Conservation (phyloP, 495 filamentous ascomycete genomes). For the Opeltia flavorubescens region DNA sequence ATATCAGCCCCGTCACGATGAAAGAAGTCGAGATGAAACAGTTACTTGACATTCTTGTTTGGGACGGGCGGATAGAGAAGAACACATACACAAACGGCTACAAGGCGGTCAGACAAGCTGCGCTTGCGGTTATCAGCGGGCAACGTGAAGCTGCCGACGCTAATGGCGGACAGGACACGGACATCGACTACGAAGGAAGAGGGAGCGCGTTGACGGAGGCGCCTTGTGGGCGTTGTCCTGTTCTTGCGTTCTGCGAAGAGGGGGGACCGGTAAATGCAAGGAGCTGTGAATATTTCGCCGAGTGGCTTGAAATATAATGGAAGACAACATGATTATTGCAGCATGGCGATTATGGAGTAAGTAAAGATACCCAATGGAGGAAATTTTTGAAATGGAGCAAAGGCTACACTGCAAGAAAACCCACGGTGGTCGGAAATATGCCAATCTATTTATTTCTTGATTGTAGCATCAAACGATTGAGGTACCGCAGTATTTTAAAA, state of each 20-base stretch:
- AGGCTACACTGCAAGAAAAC: too few species aligned
- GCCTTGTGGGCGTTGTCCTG: constrained; percentile 84
- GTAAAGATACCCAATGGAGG: too few species aligned
- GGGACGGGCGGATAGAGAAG: constrained; percentile 55
- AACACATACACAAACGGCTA: constrained; percentile 37
- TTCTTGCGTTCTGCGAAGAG: constrained; percentile 83
- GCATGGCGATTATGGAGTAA: too few species aligned
- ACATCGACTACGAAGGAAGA: constrained; percentile 18
- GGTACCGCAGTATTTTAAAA: background rate
- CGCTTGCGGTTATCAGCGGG: constrained; percentile 3
- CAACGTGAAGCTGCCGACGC: constrained; percentile 19
- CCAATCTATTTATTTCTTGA: too few species aligned
- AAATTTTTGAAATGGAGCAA: too few species aligned
- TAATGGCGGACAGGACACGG: constrained; percentile 24
- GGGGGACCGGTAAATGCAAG: constrained; percentile 77
- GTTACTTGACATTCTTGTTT: constrained; percentile 72
- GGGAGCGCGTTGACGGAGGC: constrained; percentile 67
- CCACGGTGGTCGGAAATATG: too few species aligned
- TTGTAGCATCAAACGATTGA: background rate
- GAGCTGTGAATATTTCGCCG: constrained; percentile 79
- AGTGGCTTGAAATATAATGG: constrained; percentile 50
- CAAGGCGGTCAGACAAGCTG: constrained; percentile 26
- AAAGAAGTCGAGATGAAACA: constrained; percentile 62
- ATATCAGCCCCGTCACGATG: constrained; percentile 27
- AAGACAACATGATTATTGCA: too few species aligned